These are phyloP conservation scores for Porcisia hertigi DNA, from an alignment of 208 protist species.

Conservation along the genomic window DNA sequence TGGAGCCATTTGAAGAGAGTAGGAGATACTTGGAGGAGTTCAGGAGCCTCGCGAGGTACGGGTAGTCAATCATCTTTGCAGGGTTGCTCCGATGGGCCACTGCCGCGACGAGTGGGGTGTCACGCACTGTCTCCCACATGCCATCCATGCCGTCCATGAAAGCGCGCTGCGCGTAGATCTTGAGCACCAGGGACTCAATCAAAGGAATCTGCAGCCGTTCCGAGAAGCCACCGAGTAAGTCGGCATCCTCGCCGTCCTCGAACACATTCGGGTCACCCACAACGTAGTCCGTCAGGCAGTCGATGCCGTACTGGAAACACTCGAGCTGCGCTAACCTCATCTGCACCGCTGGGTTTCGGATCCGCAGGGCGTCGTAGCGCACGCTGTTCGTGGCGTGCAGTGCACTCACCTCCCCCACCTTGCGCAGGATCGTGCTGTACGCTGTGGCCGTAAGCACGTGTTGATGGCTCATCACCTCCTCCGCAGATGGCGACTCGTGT, in stretches of 20 bases:
- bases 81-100: constrained; percentile 57
- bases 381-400: constrained; percentile 64
- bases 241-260: constrained; percentile 20
- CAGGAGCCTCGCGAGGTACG: constrained; percentile 54
- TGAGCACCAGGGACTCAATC: constrained; percentile 58
- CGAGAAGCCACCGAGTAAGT: constrained; percentile 10
- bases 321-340: constrained; percentile 64
- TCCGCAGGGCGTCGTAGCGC: constrained; percentile 69
- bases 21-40: constrained; percentile 50
- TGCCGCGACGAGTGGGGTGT: constrained; percentile 30
- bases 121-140: constrained; percentile 53
- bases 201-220: constrained; percentile 35
- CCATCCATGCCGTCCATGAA: constrained; percentile 54
- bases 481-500: constrained; percentile 17
- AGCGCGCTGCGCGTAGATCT: constrained; percentile 64
- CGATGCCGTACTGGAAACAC: constrained; percentile 64
- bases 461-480: constrained; percentile 45
- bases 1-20: constrained; percentile 32
- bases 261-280: constrained; percentile 36
- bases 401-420: constrained; percentile 60
- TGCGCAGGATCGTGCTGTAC: constrained; percentile 56
- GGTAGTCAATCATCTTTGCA: constrained; percentile 60
- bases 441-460: constrained; percentile 65
- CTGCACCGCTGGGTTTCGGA: constrained; percentile 72
- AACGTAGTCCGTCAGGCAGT: constrained; percentile 63